phyloP scores from a whole-genome alignment of 176 grass and related monocot genomes.

The Oryza glumipatula region DNA sequence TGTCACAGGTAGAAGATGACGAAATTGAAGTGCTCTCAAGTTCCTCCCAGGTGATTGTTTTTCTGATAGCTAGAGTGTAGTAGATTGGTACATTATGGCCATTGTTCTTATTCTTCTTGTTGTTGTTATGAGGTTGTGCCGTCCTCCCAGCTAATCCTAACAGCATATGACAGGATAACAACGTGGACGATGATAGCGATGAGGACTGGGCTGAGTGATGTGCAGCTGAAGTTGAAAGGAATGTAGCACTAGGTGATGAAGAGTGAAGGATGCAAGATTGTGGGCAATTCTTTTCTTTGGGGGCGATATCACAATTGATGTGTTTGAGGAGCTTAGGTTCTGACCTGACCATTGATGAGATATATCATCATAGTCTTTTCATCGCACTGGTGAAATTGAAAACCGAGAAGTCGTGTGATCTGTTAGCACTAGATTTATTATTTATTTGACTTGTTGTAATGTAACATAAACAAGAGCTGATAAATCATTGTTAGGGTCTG shows the following conservation, averaged over 20 bases:
- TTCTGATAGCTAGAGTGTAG: background rate
- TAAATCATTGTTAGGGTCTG: background rate
- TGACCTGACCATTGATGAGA: background rate
- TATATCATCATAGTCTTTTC: background rate
- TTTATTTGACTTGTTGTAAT: background rate
- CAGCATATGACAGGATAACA: constrained; percentile 22
- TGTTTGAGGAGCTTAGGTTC: background rate
- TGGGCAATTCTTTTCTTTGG: background rate
- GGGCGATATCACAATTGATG: background rate
- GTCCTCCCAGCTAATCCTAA: background rate
- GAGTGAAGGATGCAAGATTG: background rate
- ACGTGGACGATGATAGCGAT: constrained; percentile 52
- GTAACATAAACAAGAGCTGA: background rate
- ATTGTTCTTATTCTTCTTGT: too few relatives aligned
- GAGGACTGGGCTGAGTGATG: constrained; percentile 62
- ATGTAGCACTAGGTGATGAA: background rate
- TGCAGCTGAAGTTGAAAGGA: background rate
- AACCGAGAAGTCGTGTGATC: background rate
- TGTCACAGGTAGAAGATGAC: constrained; percentile 55
- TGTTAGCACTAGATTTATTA: background rate
- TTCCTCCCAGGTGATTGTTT: constrained; percentile 51
- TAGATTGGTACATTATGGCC: background rate
- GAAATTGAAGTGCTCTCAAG: constrained; percentile 59
- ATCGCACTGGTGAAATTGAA: background rate
- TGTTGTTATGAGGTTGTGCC: background rate